Evolutionary conservation across 2,329 filamentous ascomycete species (phyloP).

Genomic region (Neofusicoccum laricinum): DNA sequence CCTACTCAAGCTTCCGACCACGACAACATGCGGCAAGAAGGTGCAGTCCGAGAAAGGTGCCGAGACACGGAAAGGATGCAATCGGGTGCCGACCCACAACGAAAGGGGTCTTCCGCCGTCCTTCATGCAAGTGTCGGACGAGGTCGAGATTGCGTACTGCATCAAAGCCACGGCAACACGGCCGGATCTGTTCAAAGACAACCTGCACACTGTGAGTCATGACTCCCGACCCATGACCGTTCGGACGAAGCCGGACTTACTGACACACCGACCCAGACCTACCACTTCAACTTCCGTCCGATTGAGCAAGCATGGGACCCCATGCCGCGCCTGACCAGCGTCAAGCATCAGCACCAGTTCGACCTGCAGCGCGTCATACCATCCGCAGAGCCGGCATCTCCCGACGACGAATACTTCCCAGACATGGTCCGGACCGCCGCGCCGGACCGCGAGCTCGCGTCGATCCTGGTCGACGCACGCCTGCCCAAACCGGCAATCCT

Average conservation of each 20-base stretch:
- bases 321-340: background rate
- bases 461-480: background rate
- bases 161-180: background rate
- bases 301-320: slow-evolving; percentile 4
- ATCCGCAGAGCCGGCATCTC: background rate
- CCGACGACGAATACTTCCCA: background rate
- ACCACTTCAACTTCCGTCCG: slow-evolving; percentile 4
- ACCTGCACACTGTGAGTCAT: background rate
- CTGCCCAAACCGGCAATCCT: background rate
- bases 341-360: slow-evolving; percentile 7
- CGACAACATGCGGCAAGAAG: background rate
- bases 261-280: background rate
- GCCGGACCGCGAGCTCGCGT: background rate
- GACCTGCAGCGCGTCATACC: background rate
- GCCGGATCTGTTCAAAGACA: background rate
- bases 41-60: background rate
- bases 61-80: background rate
- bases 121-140: background rate
- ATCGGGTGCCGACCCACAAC: background rate
- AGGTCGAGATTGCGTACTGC: background rate
- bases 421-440: background rate
- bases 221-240: background rate
- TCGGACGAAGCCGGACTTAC: too few species aligned
- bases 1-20: background rate
- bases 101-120: background rate